A percentile compares a stretch with the other conserved stretches of the same genome.
These are phyloP conservation scores for Mortierella sp. DNA, from an alignment of 371 early-diverging fungal species.

Conservation along the genomic window DNA sequence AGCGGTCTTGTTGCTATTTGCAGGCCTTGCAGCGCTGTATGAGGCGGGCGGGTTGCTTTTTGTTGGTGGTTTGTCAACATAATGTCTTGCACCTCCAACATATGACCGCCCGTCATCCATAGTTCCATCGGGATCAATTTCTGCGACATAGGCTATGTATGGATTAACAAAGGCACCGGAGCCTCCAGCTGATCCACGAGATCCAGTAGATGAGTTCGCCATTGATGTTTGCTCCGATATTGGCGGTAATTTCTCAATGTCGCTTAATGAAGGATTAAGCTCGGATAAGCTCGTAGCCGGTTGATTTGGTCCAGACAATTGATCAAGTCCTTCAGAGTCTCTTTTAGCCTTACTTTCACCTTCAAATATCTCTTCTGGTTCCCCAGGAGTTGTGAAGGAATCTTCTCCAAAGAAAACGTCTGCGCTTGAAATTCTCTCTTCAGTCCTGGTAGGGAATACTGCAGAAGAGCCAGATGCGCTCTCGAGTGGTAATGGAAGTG, in stretches of 20 bases:
- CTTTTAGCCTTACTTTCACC: too few species aligned
- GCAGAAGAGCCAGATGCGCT: too few species aligned
- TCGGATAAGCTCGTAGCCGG: not conserved
- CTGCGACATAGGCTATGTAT: conserved; percentile 14
- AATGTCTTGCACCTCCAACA: conserved; percentile 29
- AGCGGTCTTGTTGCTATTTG: too few species aligned
- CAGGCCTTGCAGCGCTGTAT: too few species aligned
- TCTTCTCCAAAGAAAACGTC: conserved; percentile 14
- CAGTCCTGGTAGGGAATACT: not conserved
- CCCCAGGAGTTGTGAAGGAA: too few species aligned
- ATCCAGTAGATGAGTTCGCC: not conserved
- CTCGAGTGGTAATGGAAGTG: not conserved
- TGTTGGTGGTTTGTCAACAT: conserved; percentile 18
- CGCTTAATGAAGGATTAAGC: not conserved
- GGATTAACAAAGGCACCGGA: conserved; percentile 20
- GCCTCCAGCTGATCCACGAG: not conserved
- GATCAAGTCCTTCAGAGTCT: too few species aligned
- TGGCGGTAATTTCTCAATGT: not conserved
- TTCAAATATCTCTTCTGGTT: too few species aligned
- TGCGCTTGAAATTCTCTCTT: conserved; percentile 5
- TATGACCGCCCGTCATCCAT: conserved; percentile 39
- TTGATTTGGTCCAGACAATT: not conserved
- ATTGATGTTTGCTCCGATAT: conserved; percentile 1
- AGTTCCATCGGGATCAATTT: conserved; percentile 21
- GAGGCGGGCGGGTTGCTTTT: not conserved